Base-by-base conservation (phyloP, 1,284 basidiomycete species). In the Hemileia vastatrix region DNA sequence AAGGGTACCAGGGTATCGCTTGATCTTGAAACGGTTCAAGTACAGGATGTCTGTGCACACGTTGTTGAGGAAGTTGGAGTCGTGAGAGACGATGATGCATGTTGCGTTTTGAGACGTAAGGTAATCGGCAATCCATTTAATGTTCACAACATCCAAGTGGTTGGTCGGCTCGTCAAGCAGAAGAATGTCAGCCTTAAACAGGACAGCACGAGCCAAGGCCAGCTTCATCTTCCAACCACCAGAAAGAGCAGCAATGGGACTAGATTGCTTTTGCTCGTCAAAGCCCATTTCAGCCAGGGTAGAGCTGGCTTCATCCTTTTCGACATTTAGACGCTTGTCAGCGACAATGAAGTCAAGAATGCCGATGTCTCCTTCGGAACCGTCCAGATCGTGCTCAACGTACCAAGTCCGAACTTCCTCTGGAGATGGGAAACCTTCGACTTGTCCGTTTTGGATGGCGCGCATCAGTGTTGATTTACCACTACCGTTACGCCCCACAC, bases 151-250 rank as follows among this genome's bases (percentile, higher is more conserved):
- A 72, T 95, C 92, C 80, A 95, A 83, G 79, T 95, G 92, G 84
- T 95, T 95, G 79, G 92, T 95, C 51, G 92, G 92, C 81, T 96
- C 92, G 78, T 96, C 92, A 72, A 94, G 88, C 54, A 95, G 81
- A 66, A 96, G 85, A 74, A 95, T 95, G 76, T 96, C 92, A 71
- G 92, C 92, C 81, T 91, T 92, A 88, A 97, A 97, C 64, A 98
- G 84, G 82, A 98, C 94, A 64, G 94, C 94, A 72, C 95, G 86
- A 64, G 94, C 94, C 65, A 98, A 85, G 32, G 94, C 94, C 69
- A 98, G 87, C 84, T 97, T 97, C 95, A 98, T 98, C 83, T 97
- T 96, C 94, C 95, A 98, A 81, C 95, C 94, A 84, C 94, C 95
- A 55, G 94, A 97, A 60, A 98, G 81, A 66, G 85, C 86, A 69